Base-by-base conservation (phyloP, 495 filamentous ascomycete species). In the Daldinia grandis region DNA sequence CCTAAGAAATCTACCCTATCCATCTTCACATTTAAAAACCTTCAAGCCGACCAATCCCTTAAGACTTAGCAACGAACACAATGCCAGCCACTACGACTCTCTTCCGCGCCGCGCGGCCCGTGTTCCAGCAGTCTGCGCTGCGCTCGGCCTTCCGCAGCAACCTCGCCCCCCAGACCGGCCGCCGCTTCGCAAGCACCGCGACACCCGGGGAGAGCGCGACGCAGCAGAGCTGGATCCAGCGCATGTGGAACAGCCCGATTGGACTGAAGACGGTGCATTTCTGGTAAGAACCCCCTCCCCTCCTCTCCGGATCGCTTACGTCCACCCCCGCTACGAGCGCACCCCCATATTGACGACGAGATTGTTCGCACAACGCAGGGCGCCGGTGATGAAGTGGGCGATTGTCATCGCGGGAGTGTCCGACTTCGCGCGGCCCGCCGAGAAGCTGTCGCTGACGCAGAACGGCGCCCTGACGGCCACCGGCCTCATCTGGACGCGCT, bases 181-280 rank as follows among this genome's bases (percentile, higher is more conserved):
- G 85, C 74, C 88, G 90, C 56, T 92, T 87, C 76, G 88, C 91
- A 76, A 91, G 86, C 79, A 88, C 89, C 35, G 82, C 87, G 47
- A 75, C 82, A 49, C 77, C 79, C 44, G 64, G 63, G 7, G 73
- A 72, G 21, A 51, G 66, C 17, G 80, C 80, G 17, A 78, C 85
- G 71, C 82, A 89, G 71, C 82, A 89, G 78, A 88, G 80, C 75
- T 87, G 82, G 74, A 84, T 92, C 78, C 86, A 88, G 83, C 87
- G 87, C 77, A 83, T 95, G 79, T 96, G 91, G 92, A 90, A 93
- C 80, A 93, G 92, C 81, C 91, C 92, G 17, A 81, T 97, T 61
- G 94, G 94, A 28, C 77, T 96, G 35, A 97, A 97, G 89, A 99
- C 95, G 62, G 94, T 99, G 76, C 95, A 99, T 81, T 99, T 99